These are phyloP conservation scores for Penicillium hordei DNA, from an alignment of 2,329 filamentous ascomycete genomes.

Conservation along the genomic window DNA sequence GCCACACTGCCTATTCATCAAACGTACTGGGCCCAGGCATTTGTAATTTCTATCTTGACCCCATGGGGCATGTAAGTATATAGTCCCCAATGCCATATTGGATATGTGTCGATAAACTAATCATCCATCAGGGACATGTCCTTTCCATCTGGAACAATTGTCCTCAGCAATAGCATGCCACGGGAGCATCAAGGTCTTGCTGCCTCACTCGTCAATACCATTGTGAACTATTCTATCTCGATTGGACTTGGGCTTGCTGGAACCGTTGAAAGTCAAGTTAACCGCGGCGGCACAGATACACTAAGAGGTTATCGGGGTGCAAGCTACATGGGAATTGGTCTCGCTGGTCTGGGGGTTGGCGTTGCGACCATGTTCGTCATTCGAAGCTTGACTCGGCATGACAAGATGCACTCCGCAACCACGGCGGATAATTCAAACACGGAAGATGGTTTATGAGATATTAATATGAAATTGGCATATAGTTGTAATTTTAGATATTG, in stretches of 20 bases:
- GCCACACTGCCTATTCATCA: slow-evolving; percentile 43
- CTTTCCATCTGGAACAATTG: slow-evolving; percentile 61
- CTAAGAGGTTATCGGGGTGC: slow-evolving; percentile 45
- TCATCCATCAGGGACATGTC: slow-evolving; percentile 60
- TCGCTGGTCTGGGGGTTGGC: slow-evolving; percentile 17
- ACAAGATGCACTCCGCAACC: neutral
- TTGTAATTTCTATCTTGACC: slow-evolving; percentile 32
- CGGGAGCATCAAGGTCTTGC: slow-evolving; percentile 53
- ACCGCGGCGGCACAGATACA: slow-evolving; percentile 35
- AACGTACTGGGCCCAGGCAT: slow-evolving; percentile 45
- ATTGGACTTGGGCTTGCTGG: slow-evolving; percentile 67
- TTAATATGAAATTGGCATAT: neutral
- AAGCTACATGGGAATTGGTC: slow-evolving; percentile 42
- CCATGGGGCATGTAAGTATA: slow-evolving; percentile 33
- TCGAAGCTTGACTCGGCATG: neutral
- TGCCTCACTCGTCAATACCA: slow-evolving; percentile 60
- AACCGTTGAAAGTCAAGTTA: slow-evolving; percentile 57
- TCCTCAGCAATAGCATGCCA: slow-evolving; percentile 57
- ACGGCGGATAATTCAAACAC: neutral
- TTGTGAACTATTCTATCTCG: slow-evolving; percentile 69
- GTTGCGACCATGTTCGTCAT: neutral
- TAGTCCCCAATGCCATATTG: neutral
- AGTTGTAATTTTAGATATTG: neutral
- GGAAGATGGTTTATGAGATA: neutral
- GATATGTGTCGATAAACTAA: slow-evolving; percentile 1